A percentile compares a stretch with the other conserved stretches of the same genome.
Conservation (phyloP, 179 eudicot species). For the Drosera spatulata region DNA sequence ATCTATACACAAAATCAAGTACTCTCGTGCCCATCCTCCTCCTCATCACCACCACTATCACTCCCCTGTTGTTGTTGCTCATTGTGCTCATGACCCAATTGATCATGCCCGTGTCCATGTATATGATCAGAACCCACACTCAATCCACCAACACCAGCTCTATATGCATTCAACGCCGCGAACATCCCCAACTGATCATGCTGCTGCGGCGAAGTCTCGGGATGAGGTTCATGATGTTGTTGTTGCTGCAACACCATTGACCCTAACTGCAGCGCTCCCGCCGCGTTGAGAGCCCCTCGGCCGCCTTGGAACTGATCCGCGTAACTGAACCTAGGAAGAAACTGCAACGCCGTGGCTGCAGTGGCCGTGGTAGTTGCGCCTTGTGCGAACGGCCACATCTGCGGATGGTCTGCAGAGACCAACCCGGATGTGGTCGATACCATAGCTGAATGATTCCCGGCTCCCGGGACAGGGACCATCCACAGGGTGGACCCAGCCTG, state of each 20-base stretch:
- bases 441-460: constrained; percentile 3
- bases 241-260: not conserved
- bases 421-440: constrained; percentile 7
- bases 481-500: constrained; percentile 29
- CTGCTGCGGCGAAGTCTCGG: constrained; percentile 31
- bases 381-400: constrained; percentile 29
- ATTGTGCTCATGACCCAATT: constrained; percentile 15
- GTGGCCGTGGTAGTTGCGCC: constrained; percentile 1
- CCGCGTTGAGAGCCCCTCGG: constrained; percentile 22
- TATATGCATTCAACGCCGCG: constrained; percentile 45
- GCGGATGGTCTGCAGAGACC: constrained; percentile 5
- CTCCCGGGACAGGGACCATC: constrained; percentile 35
- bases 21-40: too few relatives aligned
- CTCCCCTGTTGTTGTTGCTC: constrained; percentile 6
- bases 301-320: constrained; percentile 9
- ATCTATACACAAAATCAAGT: too few relatives aligned
- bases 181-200: constrained; percentile 48
- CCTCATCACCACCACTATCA: constrained; percentile 35
- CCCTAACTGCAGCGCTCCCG: constrained; percentile 35
- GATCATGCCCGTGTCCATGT: constrained; percentile 3
- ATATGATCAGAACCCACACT: constrained; percentile 1
- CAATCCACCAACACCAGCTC: constrained; percentile 15
- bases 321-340: constrained; percentile 36
- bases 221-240: constrained; percentile 11
- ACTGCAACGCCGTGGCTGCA: constrained; percentile 14